A percentile compares a stretch with the other conserved stretches of the same genome.
These are phyloP conservation scores for Dactylis glomerata DNA, from an alignment of 176 grass and related monocot genomes.

Conservation along the genomic window DNA sequence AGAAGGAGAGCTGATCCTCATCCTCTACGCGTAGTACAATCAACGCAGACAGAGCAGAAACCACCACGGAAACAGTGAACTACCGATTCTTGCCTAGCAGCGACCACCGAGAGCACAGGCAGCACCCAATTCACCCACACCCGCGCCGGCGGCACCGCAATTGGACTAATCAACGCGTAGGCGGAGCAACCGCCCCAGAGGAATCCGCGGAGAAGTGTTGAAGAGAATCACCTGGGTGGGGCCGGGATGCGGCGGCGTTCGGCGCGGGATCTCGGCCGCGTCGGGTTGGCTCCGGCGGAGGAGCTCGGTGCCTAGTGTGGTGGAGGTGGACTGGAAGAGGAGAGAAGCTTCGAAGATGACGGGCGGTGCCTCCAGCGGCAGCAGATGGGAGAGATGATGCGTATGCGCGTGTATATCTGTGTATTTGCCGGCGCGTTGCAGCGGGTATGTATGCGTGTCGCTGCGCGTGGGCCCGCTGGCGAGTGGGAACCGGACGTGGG, in stretches of 20 bases:
- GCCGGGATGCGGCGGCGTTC: neutral
- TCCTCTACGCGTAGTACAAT: neutral
- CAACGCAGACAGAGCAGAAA: neutral
- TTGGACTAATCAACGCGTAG: conserved; percentile 14
- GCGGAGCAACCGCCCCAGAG: neutral
- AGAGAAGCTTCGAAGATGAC: conserved; percentile 41
- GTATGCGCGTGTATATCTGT: neutral
- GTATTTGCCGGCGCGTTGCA: neutral
- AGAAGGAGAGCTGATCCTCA: neutral
- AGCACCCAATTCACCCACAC: neutral
- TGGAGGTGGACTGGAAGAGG: neutral
- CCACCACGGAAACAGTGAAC: neutral
- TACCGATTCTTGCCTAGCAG: neutral
- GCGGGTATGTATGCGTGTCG: neutral
- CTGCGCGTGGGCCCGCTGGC: neutral
- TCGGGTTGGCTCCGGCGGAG: neutral
- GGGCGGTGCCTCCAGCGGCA: conserved; percentile 15
- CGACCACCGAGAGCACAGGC: neutral
- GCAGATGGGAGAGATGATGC: conserved; percentile 21
- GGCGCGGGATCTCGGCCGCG: conserved; percentile 10
- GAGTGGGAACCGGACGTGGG: neutral
- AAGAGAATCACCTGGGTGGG: conserved; percentile 36
- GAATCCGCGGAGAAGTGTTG: neutral
- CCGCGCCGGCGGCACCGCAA: neutral
- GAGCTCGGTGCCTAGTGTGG: neutral